phyloP scores from a whole-genome alignment of 2,329 filamentous ascomycete genomes.

The Colletotrichum nymphaeae region DNA sequence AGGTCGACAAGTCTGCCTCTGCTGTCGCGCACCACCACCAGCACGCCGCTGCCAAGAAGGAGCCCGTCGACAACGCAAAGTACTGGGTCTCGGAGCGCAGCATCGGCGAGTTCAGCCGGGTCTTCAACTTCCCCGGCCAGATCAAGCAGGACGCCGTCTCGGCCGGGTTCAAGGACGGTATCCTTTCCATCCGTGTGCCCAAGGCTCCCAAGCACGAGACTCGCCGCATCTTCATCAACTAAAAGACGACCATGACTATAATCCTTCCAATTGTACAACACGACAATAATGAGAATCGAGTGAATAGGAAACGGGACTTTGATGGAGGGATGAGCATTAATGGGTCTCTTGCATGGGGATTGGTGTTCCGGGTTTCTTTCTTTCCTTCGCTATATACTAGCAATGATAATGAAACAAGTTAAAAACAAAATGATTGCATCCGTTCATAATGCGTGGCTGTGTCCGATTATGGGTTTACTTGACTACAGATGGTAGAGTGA shows the following conservation, averaged over 20 bases:
- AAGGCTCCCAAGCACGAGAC: constrained; percentile 71
- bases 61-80: constrained; percentile 57
- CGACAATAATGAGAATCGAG: neutral
- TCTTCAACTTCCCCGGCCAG: constrained; percentile 74
- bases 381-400: neutral
- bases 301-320: neutral
- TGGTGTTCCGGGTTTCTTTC: neutral
- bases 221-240: constrained; percentile 67
- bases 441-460: neutral
- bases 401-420: neutral
- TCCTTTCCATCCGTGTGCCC: constrained; percentile 72
- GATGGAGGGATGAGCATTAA: neutral
- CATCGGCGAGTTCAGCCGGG: constrained; percentile 75
- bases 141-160: constrained; percentile 72
- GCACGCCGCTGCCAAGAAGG: constrained; percentile 23
- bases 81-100: constrained; percentile 79
- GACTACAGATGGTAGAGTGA: neutral
- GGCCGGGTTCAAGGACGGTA: constrained; percentile 73
- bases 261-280: neutral
- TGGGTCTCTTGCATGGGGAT: neutral
- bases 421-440: neutral
- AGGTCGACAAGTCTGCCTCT: constrained; percentile 46
- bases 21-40: neutral
- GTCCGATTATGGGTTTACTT: neutral
- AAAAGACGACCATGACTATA: constrained; percentile 38